Evolutionary conservation across 441 rosid species (phyloP), one percentile per base, ranked within the genome.

Genomic region (Iberis amara): DNA sequence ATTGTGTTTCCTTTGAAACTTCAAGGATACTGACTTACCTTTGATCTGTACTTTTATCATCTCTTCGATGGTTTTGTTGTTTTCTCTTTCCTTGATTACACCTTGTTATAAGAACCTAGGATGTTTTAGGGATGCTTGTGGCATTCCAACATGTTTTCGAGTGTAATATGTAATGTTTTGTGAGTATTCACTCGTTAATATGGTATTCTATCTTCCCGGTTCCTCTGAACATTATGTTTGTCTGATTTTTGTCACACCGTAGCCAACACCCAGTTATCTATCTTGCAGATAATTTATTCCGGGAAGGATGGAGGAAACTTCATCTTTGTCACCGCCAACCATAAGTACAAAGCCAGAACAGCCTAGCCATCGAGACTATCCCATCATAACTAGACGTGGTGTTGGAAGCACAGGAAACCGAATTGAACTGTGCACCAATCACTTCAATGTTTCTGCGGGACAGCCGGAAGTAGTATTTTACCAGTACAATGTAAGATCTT

Each of bases 401-500:
- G 56, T 63, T 68, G 96, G 95, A 52, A 69, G 39, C 3, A 36
- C 53, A 32, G 98, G 98, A 8, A 55, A 42, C 23, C 66, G 40
- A 23, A 69, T 88, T 55, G 37, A 70, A 35, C 51, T 92, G 68
- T 81, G 77, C 13, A 38, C 82, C 45, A 92, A 92, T 68, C 94
- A 88, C 74, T 92, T 70, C 50, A 71, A 78, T 73, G 96, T 73
- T 49, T 60, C 81, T 15, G 66, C 88, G 38, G 57, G 58, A 46
- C 51, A 44, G 44, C 73, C 73, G 30, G 81, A 86, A 75, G 79
- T 74, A 18, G 77, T 80, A 28, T 88, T 88, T 64, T 78, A 82
- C 75, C 95, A 88, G 49, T 92, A 92, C 61, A 74, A 52, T 64
- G 98, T 92, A 82, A 66, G 91, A 61, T 68, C 38, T 8, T 14